These are phyloP conservation scores for Taxillus chinensis DNA, from an alignment of 164 flowering plant species.

Conservation along the genomic window DNA sequence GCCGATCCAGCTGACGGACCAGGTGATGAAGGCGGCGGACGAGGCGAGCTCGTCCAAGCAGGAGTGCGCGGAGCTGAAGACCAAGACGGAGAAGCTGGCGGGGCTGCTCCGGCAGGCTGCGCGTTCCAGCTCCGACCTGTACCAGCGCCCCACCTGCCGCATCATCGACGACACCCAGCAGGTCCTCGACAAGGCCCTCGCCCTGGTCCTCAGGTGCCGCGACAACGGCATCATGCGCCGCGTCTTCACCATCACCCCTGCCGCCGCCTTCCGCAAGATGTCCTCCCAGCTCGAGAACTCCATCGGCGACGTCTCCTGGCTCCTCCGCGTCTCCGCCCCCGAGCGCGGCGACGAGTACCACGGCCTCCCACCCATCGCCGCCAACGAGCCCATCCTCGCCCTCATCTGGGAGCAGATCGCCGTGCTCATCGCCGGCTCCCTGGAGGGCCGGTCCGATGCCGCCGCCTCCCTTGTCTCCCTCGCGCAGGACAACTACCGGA, in stretches of 20 bases:
- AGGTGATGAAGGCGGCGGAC: conserved; percentile 26
- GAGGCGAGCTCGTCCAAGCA: conserved; percentile 25
- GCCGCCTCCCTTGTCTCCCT: conserved; percentile 49
- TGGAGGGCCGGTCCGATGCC: conserved; percentile 38
- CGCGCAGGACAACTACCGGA: conserved; percentile 40
- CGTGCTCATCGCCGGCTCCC: conserved; percentile 30
- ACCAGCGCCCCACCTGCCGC: conserved; percentile 36
- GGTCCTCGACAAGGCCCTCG: conserved; percentile 23
- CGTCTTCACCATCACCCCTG: conserved; percentile 45
- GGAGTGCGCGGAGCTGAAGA: conserved; percentile 28
- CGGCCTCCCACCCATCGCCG: conserved; percentile 42
- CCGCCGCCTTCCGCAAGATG: conserved; percentile 49
- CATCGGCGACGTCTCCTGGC: conserved; percentile 58
- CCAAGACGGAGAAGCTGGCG: conserved; percentile 34
- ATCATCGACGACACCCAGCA: conserved; percentile 31
- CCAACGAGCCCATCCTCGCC: conserved; percentile 39
- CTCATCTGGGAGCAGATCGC: conserved; percentile 45
- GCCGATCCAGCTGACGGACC: conserved; percentile 37
- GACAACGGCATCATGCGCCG: conserved; percentile 39
- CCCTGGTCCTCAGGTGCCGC: conserved; percentile 34
- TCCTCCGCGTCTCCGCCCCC: conserved; percentile 33
- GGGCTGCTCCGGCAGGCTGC: conserved; percentile 34
- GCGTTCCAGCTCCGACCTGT: conserved; percentile 30
- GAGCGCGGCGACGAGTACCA: conserved; percentile 22
- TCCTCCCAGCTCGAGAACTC: conserved; percentile 44